Evolutionary conservation across 225 moss, liverwort and hornwort genomes (phyloP).

Genomic region (Antitrichia curtipendula): DNA sequence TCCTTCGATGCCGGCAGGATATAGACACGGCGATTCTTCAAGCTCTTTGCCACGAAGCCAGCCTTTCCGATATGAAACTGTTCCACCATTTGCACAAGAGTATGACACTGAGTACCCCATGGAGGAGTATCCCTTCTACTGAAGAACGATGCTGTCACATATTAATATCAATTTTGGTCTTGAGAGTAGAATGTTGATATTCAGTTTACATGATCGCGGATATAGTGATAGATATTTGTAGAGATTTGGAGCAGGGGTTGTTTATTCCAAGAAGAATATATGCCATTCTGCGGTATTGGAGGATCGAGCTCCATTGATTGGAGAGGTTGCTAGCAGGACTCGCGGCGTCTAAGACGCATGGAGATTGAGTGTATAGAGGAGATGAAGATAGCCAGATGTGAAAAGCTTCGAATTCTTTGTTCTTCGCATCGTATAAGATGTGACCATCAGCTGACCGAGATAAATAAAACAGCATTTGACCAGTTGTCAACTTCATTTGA

Average conservation of each 20-base stretch:
- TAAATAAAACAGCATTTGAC: slow-evolving; percentile 5
- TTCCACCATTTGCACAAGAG: slow-evolving; percentile 9
- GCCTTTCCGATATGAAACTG: not conserved
- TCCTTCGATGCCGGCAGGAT: not conserved
- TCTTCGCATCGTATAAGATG: not conserved
- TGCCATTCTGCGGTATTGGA: not conserved
- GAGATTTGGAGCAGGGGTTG: not conserved
- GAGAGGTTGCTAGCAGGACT: not conserved
- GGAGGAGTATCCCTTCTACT: slow-evolving; percentile 13
- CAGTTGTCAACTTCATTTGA: not conserved
- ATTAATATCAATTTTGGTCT: slow-evolving; percentile 6
- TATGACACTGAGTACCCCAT: slow-evolving; percentile 7
- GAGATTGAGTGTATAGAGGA: slow-evolving; percentile 7
- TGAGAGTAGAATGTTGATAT: not conserved
- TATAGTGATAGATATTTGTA: not conserved
- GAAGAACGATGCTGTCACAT: not conserved
- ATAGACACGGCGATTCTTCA: not conserved
- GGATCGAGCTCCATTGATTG: not conserved
- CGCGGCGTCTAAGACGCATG: not conserved
- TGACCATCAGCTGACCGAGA: not conserved
- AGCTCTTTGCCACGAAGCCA: slow-evolving; percentile 6
- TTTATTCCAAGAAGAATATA: not conserved
- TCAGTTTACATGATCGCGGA: not conserved
- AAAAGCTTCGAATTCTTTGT: not conserved
- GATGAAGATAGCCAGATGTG: not conserved